Evolutionary conservation across 106 monocot genomes (phyloP).

Genomic region (Apostasia shenzhenica): DNA sequence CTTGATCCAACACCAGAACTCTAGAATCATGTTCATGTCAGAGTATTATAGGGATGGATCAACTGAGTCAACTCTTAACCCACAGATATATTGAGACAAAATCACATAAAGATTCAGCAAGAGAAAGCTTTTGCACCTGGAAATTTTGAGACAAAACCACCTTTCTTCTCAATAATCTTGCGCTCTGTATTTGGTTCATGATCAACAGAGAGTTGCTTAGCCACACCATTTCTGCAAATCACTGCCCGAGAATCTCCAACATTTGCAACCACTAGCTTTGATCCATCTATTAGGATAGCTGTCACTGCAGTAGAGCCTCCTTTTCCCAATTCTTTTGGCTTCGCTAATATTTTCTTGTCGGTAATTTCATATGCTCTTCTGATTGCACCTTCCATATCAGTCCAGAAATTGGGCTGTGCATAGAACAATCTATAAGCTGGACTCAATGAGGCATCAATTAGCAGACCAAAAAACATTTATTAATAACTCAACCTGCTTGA

Average conservation of each 20-base stretch:
- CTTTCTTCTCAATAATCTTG: constrained; percentile 56
- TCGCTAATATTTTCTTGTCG: constrained; percentile 50
- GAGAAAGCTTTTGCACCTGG: constrained; percentile 37
- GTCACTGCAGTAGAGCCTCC: constrained; percentile 86
- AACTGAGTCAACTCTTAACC: too few relatives aligned
- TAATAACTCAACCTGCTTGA: constrained; percentile 46
- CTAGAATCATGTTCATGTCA: too few relatives aligned
- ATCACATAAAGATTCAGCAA: too few relatives aligned
- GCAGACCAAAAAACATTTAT: too few relatives aligned
- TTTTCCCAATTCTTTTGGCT: constrained; percentile 36
- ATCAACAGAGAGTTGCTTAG: constrained; percentile 58
- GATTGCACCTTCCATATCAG: constrained; percentile 41
- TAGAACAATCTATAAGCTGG: too few relatives aligned
- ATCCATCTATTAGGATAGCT: constrained; percentile 58
- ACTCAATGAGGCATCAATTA: too few relatives aligned
- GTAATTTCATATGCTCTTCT: constrained; percentile 57
- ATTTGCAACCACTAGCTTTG: constrained; percentile 63
- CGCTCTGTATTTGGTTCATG: constrained; percentile 75
- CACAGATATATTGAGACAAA: too few relatives aligned
- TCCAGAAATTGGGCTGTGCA: constrained; percentile 27
- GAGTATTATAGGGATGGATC: too few relatives aligned
- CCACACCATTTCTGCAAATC: constrained; percentile 31
- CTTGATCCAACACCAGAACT: too few relatives aligned
- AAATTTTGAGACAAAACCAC: constrained; percentile 81
- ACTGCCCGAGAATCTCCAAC: constrained; percentile 81